Evolutionary conservation across 257 asterid genomes (phyloP), one percentile per base, ranked within the genome.

Genomic region (Fraxinus americana): DNA sequence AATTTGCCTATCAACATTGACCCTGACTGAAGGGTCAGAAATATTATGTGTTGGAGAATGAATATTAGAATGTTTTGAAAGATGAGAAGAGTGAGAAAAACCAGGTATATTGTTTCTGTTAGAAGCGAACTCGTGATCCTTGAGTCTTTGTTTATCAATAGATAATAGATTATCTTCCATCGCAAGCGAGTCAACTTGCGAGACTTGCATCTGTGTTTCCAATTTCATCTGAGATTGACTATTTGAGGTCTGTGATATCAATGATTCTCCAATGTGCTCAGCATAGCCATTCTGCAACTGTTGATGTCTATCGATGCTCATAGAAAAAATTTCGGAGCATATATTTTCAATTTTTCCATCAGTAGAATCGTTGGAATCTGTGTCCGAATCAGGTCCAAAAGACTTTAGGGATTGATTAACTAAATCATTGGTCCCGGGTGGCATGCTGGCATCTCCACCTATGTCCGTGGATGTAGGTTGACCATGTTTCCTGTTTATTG

Each of bases 161-260:
- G 91, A 89, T 72, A 80, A 86, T 82, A 88, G 79, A 76, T 90
- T 94, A 80, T 89, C 91, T 77, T 87, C 94, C 67, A 82, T 73
- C 82, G 85, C 91, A 76, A 76, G 85, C 17, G 70, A 70, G 71
- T 81, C 39, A 10, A 19, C 87, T 74, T 72, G 88, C 65, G 65
- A 57, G 61, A 12, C 81, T 75, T 80, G 86, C 76, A 79, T 39
- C 29, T 68, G 78, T 39, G 71, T 73, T 71, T 76, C 89, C 78
- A 67, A 73, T 77, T 82, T 82, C 57, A 75, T 52, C 45, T 87
- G 87, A 61, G 90, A 82, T 35, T 71, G 82, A 29, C 69, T 78
- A 71, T 73, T 59, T 70, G 83, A 70, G 21, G 70, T 76, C 75
- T 80, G 84, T 52, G 85, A 72, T 73, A 85, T 72, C 70, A 63